These are phyloP conservation scores for Suillus cothurnatus DNA, from an alignment of 768 basidiomycete genomes.

Conservation along the genomic window DNA sequence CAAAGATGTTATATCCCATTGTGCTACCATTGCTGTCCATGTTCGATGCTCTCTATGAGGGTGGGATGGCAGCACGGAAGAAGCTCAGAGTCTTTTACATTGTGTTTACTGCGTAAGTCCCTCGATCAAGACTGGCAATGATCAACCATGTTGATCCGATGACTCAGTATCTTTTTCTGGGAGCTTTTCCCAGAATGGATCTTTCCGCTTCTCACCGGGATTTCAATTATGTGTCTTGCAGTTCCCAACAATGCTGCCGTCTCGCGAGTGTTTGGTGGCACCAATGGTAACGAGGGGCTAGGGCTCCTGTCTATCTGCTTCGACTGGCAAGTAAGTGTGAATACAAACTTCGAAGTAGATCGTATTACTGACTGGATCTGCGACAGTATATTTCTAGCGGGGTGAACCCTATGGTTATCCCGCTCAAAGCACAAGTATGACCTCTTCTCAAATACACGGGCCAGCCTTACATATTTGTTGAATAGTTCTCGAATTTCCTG, in stretches of 20 bases:
- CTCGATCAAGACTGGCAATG: background rate
- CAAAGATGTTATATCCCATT: conserved; percentile 53
- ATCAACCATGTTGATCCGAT: conserved; percentile 10
- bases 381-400: conserved; percentile 30
- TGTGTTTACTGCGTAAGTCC: conserved; percentile 40
- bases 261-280: conserved; percentile 69
- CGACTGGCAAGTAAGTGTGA: conserved; percentile 44
- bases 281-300: conserved; percentile 67
- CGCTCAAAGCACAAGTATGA: conserved; percentile 44
- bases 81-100: conserved; percentile 51
- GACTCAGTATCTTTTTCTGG: conserved; percentile 34
- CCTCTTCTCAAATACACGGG: background rate
- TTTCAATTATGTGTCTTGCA: conserved; percentile 64
- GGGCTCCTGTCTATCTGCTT: conserved; percentile 63
- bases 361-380: background rate
- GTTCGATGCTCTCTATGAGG: conserved; percentile 49
- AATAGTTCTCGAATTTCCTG: conserved; percentile 44
- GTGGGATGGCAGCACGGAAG: conserved; percentile 37
- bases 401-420: conserved; percentile 49
- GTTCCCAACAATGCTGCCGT: conserved; percentile 51
- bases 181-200: conserved; percentile 31
- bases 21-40: conserved; percentile 50
- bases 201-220: conserved; percentile 65
- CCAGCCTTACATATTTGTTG: background rate
- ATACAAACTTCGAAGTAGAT: conserved; percentile 20